phyloP scores from a whole-genome alignment of 73 alveolate species.

The Paramecium pentaurelia region DNA sequence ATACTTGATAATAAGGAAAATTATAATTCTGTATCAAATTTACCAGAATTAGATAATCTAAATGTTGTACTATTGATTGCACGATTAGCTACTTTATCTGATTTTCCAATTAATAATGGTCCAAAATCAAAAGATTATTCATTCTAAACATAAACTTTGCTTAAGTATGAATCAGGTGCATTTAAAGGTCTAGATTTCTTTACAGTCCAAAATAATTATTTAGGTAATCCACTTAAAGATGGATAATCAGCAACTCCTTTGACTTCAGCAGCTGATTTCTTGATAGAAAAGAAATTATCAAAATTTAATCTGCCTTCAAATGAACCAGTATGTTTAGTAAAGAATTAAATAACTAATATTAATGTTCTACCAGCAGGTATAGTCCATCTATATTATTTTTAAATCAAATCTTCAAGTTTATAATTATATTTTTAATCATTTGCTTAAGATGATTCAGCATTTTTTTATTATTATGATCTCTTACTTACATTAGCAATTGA shows the following conservation, averaged over 20 bases:
- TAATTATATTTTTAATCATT: slow-evolving; percentile 66
- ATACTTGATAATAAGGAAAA: slow-evolving; percentile 84
- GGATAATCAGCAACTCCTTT: slow-evolving; percentile 88
- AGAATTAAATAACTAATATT: slow-evolving; percentile 89
- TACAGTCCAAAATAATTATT: slow-evolving; percentile 77
- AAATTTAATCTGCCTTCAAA: slow-evolving; percentile 75
- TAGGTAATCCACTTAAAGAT: slow-evolving; percentile 71
- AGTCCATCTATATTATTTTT: slow-evolving; percentile 93
- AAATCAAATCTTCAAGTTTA: slow-evolving; percentile 77
- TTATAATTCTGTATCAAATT: slow-evolving; percentile 87
- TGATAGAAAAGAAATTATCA: slow-evolving; percentile 80
- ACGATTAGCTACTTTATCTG: slow-evolving; percentile 86
- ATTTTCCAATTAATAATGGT: slow-evolving; percentile 94
- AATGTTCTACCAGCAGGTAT: slow-evolving; percentile 89
- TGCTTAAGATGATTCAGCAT: slow-evolving; percentile 64
- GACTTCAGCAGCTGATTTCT: slow-evolving; percentile 73
- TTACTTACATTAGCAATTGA: slow-evolving; percentile 37
- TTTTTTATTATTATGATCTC: slow-evolving; percentile 54
- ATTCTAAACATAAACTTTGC: slow-evolving; percentile 64
- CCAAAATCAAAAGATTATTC: slow-evolving; percentile 94
- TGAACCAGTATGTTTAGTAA: slow-evolving; percentile 88
- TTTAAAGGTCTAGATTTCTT: slow-evolving; percentile 81
- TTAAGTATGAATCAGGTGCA: slow-evolving; percentile 76
- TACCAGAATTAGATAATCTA: slow-evolving; percentile 94
- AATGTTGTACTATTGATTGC: slow-evolving; percentile 83